These are phyloP conservation scores for Heterobasidion irregulare DNA, from an alignment of 1,284 basidiomycete genomes.

Conservation along the genomic window DNA sequence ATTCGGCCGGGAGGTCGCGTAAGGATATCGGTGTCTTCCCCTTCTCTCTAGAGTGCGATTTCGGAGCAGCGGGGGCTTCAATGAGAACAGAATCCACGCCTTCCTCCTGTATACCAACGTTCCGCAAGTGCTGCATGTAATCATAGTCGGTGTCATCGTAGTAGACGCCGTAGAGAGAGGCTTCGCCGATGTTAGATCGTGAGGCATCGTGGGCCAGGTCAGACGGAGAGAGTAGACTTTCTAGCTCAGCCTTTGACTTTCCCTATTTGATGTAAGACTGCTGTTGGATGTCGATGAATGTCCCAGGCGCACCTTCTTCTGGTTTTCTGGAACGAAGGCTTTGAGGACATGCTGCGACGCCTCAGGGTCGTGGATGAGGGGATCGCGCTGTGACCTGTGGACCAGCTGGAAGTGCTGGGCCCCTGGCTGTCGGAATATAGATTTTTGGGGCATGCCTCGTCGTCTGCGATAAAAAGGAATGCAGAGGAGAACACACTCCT, in stretches of 20 bases:
- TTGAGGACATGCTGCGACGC: constrained; percentile 87
- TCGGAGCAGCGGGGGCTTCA: constrained; percentile 48
- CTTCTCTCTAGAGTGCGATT: constrained; percentile 26
- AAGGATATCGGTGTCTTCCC: constrained; percentile 28
- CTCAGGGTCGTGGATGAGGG: constrained; percentile 90
- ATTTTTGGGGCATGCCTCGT: constrained; percentile 44
- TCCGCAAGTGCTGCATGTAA: constrained; percentile 95
- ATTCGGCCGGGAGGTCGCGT: constrained; percentile 59
- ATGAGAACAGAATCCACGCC: constrained; percentile 73
- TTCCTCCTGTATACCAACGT: constrained; percentile 66
- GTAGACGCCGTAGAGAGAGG: constrained; percentile 85
- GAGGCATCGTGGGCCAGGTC: constrained; percentile 43
- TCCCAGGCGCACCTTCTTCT: constrained; percentile 45
- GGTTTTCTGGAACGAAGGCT: constrained; percentile 66
- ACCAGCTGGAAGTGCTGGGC: constrained; percentile 95
- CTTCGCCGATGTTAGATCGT: constrained; percentile 70
- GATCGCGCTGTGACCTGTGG: constrained; percentile 93
- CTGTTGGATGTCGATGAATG: not conserved
- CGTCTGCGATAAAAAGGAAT: not conserved
- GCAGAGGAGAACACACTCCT: not conserved
- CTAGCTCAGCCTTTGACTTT: constrained; percentile 71
- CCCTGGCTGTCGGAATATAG: constrained; percentile 84
- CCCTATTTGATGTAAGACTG: constrained; percentile 35
- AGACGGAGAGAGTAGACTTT: constrained; percentile 47
- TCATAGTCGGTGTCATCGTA: constrained; percentile 98